Base-by-base conservation (phyloP, 768 basidiomycete genomes). In the Tephrocybe rancida region DNA sequence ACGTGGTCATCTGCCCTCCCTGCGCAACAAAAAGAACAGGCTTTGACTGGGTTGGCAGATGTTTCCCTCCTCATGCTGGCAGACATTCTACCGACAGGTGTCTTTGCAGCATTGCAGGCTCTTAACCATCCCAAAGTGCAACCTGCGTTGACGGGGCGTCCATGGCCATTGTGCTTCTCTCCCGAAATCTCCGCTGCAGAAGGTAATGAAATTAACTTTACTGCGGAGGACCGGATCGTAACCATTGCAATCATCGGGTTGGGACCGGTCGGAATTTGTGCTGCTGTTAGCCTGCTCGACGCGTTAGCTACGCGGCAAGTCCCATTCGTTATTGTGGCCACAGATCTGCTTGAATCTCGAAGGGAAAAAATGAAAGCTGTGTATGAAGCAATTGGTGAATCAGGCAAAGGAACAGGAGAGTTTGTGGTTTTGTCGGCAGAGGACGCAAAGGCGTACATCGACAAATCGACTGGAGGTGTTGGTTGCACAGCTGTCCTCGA, bases 11-110 rank as follows among this genome's bases (percentile, higher is more conserved):
- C 71, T n/a, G 56, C 61, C 7, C 66, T 77, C 18, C 55, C 73
- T 11, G 47, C 65, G n/a, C 65, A 71, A 27, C 67, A 67, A 50
- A 77, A 73, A 56, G 61, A 69, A 30, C 66, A 64, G 38, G 74
- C 74, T 0, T 66, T 82, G 39, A 66, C 68, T 14, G 66, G 64
- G 9, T 68, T 90, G 4, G 64, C 82, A 3, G 87, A 91, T 58
- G 81, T 79, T 34, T 87, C 88, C 1, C 72, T 91, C 41, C 75
- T 92, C 19, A 72, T 92, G 50, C 73, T 92, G 7, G 86, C 87
- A 9, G 90, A 92, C 61, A 90, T 91, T 61, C 76, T 91, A 13
- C 90, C 90, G 3, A 92, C 90, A 0, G 89, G 88, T 3, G 81
- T 87, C 14, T 92, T 90, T 61, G 89, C 89, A 8, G 86, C 85